A percentile compares a stretch with the other conserved stretches of the same genome.
Conservation (phyloP, 441 rosid species). For the Corymbia calophylla region DNA sequence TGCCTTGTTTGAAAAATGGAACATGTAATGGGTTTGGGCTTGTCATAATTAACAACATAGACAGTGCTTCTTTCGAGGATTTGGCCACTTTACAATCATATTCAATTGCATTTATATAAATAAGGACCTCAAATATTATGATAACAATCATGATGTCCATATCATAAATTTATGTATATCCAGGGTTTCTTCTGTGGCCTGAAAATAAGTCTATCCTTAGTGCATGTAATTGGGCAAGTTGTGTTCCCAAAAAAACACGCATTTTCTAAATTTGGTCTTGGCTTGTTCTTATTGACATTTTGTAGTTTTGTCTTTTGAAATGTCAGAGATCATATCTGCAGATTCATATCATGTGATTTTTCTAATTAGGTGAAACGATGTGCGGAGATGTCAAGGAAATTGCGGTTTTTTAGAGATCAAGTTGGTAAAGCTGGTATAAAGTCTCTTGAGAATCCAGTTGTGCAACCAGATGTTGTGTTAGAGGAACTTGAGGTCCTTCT, state of each 20-base stretch:
- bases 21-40: not conserved
- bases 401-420: slow-evolving; percentile 89
- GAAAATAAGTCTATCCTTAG: not conserved
- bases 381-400: slow-evolving; percentile 98
- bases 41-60: not conserved
- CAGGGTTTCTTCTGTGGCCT: not conserved
- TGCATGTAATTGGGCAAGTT: not conserved
- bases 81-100: not conserved
- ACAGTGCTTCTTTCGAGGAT: not conserved
- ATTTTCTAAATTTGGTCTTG: not conserved
- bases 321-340: not conserved
- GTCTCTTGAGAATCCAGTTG: slow-evolving; percentile 47
- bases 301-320: not conserved
- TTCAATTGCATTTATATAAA: not conserved
- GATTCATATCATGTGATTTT: not conserved
- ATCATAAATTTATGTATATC: not conserved
- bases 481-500: slow-evolving; percentile 87
- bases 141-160: not conserved
- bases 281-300: not conserved
- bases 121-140: not conserved
- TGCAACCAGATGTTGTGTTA: slow-evolving; percentile 75
- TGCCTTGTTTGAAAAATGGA: not conserved
- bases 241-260: not conserved
- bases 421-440: slow-evolving; percentile 77
- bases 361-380: slow-evolving; percentile 81